Evolutionary conservation across 1,139 yeast genomes (phyloP), one percentile per base, ranked within the genome.

Genomic region (Saccharomyces hybrid): DNA sequence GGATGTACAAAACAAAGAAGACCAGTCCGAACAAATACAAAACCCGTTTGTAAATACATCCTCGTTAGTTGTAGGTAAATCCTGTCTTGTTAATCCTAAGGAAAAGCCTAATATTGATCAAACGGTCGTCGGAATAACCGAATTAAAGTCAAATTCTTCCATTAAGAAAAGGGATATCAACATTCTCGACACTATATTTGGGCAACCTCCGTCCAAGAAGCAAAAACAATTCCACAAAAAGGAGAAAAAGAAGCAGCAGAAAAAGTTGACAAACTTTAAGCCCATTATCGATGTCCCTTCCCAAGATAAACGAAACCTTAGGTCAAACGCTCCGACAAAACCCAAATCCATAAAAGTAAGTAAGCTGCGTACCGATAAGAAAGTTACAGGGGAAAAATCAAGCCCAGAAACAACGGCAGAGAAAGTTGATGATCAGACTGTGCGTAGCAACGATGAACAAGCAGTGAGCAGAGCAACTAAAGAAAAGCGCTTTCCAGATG

Each of bases 121-220:
- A 4, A 38, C 20, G 20, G 44, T 14, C 2, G 20, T 11, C 20
- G 44, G 20, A 38, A 16, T 20, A 8, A 11, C 44, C 5, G 20
- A 38, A 11, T 20, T 38, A 38, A 38, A 16, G 20, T 38, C 44
- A 16, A 38, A 38, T 38, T 54, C 44, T 9, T 53, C 60, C 7
- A 56, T 59, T 11, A 58, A 56, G 8, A 51, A 56, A 16, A 51
- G 47, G 30, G 62, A 62, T 50, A 58, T 59, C 28, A 50, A 54
- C 23, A 55, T 59, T 8, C 49, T 63, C 38, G 63, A 62, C 28
- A 58, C 61, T 14, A 63, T 63, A n/a, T 63, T 63, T 51, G 61
- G 63, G n/a, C 28, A 25, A 23, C 48, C 48, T 46, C 28, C 30
- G 23, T 27, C 48, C 9, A 46, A 46, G 48, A 53, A 32, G 30